Conservation (phyloP, 345 rosid genomes). For the Schrenkiella parvula region DNA sequence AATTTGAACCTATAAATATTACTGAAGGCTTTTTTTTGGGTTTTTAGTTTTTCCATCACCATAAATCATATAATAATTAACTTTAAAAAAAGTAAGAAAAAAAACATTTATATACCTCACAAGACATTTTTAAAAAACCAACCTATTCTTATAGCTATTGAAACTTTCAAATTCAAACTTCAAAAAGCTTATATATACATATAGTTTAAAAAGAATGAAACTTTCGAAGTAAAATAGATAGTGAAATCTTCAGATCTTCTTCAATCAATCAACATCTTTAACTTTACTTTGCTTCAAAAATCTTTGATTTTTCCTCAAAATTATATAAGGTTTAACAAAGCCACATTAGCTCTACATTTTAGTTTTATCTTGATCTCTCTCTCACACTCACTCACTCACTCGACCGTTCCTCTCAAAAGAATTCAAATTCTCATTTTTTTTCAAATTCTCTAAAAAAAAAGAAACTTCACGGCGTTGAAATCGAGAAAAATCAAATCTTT, state of each 20-base stretch:
- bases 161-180: not conserved
- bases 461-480: not conserved
- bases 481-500: not conserved
- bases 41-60: not conserved
- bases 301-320: not conserved
- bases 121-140: not conserved
- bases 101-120: not conserved
- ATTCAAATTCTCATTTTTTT: conserved; percentile 13
- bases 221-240: not conserved
- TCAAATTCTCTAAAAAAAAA: not conserved
- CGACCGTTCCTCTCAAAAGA: conserved; percentile 26
- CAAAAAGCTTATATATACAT: not conserved
- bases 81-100: not conserved
- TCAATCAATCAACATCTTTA: not conserved
- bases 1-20: not conserved
- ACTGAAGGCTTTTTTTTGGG: no score
- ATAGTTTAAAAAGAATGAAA: not conserved
- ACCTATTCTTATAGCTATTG: not conserved
- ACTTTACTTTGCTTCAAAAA: not conserved
- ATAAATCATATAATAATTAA: not conserved
- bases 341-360: not conserved
- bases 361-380: conserved; percentile 13
- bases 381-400: not conserved
- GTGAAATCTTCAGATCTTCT: not conserved
- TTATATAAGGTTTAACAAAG: not conserved